A percentile compares a stretch with the other conserved stretches of the same genome.
phyloP scores from a whole-genome alignment of 495 filamentous ascomycete genomes.

The Penicillium parvum region DNA sequence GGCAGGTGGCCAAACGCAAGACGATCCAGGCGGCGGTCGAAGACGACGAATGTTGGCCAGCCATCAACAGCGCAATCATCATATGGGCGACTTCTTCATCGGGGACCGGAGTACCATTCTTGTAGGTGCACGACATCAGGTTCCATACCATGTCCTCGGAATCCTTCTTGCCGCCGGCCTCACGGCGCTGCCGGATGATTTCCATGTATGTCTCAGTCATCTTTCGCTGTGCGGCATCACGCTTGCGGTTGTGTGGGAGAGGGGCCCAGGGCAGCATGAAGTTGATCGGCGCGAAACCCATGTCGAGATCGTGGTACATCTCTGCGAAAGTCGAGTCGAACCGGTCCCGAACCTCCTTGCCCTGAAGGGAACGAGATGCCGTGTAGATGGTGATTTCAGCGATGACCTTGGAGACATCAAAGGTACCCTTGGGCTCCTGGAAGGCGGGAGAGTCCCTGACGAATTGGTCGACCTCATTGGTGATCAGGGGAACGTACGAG shows the following conservation, averaged over 20 bases:
- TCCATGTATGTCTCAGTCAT: conserved; percentile 56
- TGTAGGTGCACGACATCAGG: conserved; percentile 60
- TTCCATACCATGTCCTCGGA: conserved; percentile 67
- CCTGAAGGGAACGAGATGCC: conserved; percentile 61
- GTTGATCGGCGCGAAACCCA: conserved; percentile 62
- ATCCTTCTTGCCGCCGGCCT: conserved; percentile 45
- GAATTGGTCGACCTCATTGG: conserved; percentile 49
- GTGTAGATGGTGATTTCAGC: conserved; percentile 62
- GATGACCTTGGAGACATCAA: conserved; percentile 53
- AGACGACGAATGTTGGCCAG: conserved; percentile 60
- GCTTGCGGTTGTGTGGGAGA: conserved; percentile 57
- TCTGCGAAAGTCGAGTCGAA: conserved; percentile 61
- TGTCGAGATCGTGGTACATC: conserved; percentile 62
- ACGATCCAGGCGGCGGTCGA: conserved; percentile 59
- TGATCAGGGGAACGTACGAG: conserved; percentile 57
- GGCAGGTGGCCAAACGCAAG: conserved; percentile 51
- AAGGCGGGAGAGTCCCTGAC: conserved; percentile 44
- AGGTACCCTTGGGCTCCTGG: conserved; percentile 40
- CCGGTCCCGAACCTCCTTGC: conserved; percentile 57
- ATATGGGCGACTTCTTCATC: conserved; percentile 61
- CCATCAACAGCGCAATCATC: conserved; percentile 66
- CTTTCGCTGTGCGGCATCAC: conserved; percentile 53
- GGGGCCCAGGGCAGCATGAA: conserved; percentile 62
- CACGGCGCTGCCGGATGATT: conserved; percentile 53
- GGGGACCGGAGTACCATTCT: conserved; percentile 56